Evolutionary conservation across 2,329 filamentous ascomycete genomes (phyloP), one percentile per base, ranked within the genome.

Genomic region (Elsinoe batatas): DNA sequence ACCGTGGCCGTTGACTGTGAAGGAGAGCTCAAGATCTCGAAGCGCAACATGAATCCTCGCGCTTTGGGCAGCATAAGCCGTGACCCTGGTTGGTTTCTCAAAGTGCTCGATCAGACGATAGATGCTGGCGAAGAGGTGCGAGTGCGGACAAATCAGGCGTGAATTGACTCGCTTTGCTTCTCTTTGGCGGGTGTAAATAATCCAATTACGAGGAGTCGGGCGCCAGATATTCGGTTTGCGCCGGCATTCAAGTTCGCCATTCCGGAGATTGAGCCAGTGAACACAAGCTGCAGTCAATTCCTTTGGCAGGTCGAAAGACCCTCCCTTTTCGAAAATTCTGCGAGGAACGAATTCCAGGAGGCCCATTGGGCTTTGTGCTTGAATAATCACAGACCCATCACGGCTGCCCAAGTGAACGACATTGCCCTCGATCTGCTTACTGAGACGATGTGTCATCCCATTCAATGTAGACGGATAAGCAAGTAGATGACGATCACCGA

Each of bases 201-300:
- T 60, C 63, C 62, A 64, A 1, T 49, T 53, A 0, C 15, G 35
- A 0, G 36, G 8, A 5, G 57, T 57, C 6, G 26, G 11, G 20
- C 58, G 56, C 66, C 66, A 67, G 0, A 61, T 58, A 5, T 61
- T 50, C 1, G 57, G 18, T 7, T 37, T 53, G 1, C 63, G 62
- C 8, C 81, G 71, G 18, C 84, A 75, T 43, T 85, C 77, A 0
- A 87, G 50, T 1, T 67, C 53, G 2, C 70, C 68, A 1, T 67
- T 68, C 1, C 58, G 47, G 0, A 82, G 11, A 40, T 85, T 70
- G 3, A 85, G 67, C 81, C 82, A 86, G 58, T 87, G 82, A 0
- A 78, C 69, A 50, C 78, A 84, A 5, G 74, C 67, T 0, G 77
- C 64, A 0, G 7, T 30, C 26, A 87, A 68, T 0, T 71, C 63